These are phyloP conservation scores for Scleroderma bovista DNA, from an alignment of 768 basidiomycete species.

Conservation along the genomic window DNA sequence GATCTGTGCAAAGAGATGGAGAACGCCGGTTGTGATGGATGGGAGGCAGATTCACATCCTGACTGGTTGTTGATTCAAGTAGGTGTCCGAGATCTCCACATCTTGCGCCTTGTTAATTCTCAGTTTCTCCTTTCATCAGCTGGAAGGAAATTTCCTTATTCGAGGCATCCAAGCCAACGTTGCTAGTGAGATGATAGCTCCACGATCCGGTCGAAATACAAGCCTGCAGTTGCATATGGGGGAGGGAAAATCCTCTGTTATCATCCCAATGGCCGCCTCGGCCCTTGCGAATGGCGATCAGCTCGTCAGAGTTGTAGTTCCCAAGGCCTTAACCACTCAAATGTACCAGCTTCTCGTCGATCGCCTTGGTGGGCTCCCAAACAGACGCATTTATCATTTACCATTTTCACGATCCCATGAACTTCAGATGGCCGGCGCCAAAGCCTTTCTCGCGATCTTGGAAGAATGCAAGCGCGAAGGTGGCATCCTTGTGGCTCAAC, in stretches of 20 bases:
- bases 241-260: constrained; percentile 33
- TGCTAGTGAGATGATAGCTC: constrained; percentile 25
- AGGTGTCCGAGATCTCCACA: neutral
- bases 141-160: constrained; percentile 12
- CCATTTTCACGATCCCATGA: constrained; percentile 20
- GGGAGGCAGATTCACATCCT: constrained; percentile 15
- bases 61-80: constrained; percentile 47
- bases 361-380: constrained; percentile 21
- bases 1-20: constrained; percentile 27
- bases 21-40: constrained; percentile 20
- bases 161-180: constrained; percentile 19
- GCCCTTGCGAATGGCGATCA: constrained; percentile 18
- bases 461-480: constrained; percentile 12
- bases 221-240: constrained; percentile 29
- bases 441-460: constrained; percentile 1
- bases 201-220: constrained; percentile 12
- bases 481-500: constrained; percentile 24
- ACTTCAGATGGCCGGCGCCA: neutral
- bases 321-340: constrained; percentile 22
- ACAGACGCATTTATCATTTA: constrained; percentile 23
- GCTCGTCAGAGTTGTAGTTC: constrained; percentile 22
- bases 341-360: constrained; percentile 24
- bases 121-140: neutral
- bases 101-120: neutral
- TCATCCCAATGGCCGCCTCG: constrained; percentile 20